These are phyloP conservation scores for Taxawa tesnikishii DNA, from an alignment of 2,329 filamentous ascomycete genomes.

Conservation along the genomic window DNA sequence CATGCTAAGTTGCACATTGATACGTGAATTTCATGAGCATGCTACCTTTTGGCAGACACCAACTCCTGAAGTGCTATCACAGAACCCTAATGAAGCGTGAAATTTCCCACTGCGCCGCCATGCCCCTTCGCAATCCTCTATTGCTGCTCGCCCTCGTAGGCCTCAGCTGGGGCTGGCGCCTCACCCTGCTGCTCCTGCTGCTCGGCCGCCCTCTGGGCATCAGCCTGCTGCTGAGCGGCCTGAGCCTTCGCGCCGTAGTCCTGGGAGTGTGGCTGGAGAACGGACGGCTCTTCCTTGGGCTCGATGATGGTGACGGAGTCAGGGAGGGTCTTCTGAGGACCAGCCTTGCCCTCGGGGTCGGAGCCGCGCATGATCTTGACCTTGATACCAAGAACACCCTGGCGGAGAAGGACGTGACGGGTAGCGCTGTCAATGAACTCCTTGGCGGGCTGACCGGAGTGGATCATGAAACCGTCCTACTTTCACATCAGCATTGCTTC, in stretches of 20 bases:
- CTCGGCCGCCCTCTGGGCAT: slow-evolving; percentile 45
- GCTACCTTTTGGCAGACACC: slow-evolving; percentile 7
- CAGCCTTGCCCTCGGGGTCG: slow-evolving; percentile 98
- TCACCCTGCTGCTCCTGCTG: slow-evolving; percentile 41
- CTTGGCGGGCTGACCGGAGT: slow-evolving; percentile 98
- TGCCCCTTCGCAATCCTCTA: slow-evolving; percentile 4
- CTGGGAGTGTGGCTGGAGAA: slow-evolving; percentile 91
- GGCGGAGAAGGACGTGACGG: slow-evolving; percentile 97
- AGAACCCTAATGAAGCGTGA: slow-evolving; percentile 4
- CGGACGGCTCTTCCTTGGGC: slow-evolving; percentile 97
- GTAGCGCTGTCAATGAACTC: slow-evolving; percentile 99
- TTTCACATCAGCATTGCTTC: neutral
- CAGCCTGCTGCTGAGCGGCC: slow-evolving; percentile 56
- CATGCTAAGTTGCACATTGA: too few species aligned
- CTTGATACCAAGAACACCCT: slow-evolving; percentile 99
- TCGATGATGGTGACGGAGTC: slow-evolving; percentile 99
- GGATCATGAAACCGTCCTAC: slow-evolving; percentile 98
- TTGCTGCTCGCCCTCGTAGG: slow-evolving; percentile 11
- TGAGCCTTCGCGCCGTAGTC: slow-evolving; percentile 94
- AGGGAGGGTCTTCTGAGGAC: slow-evolving; percentile 91
- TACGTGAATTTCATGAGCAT: slow-evolving; percentile 1
- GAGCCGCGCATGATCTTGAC: slow-evolving; percentile 99
- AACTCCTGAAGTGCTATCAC: slow-evolving; percentile 7
- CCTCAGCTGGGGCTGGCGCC: slow-evolving; percentile 32
- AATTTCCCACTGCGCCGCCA: neutral